Evolutionary conservation across 192 early-diverging fungal species (phyloP), one percentile per base, ranked within the genome.

Genomic region (Coemansia sp.): DNA sequence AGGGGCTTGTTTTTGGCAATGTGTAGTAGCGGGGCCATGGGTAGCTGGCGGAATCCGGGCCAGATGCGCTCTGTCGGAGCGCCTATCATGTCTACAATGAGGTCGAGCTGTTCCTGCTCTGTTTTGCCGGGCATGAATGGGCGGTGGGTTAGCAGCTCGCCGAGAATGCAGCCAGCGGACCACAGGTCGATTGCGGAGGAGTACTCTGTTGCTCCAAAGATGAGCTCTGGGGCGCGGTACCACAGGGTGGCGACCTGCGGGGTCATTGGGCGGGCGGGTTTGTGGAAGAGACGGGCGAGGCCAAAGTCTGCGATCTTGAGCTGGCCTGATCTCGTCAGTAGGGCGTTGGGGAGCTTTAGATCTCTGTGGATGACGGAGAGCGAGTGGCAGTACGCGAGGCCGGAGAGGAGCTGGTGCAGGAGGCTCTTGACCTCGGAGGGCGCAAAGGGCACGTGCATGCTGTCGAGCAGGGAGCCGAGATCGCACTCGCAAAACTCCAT

Each of bases 251-350:
- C 91, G 8, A 94, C 92, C 26, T 85, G 85, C 0, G 91, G 93
- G 3, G 92, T 94, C 90, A 94, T 90, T 7, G 89, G 87, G 33
- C 79, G 72, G 2, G 64, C 48, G 1, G 92, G 89, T 38, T 81
- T 64, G 16, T 85, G 82, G 50, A 86, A 88, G 20, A 82, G 79
- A 20, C 91, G 77, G 4, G 93, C 91, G 20, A 94, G 79, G 0
- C 92, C 91, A 86, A 92, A 92, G 70, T 94, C 91, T 23, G 91
- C 91, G 18, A 94, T 90, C 72, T 94, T 94, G 3, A 94, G 62
- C 57, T 88, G 67, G 9, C 93, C 93, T 0, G 77, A 62, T 11
- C 72, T 55, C 18, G 86, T 91, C 59, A 94, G 48, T 38, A 94
- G 69, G 18, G 90, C 69, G 63, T 94, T 94, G 2, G 91, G 88